These are phyloP conservation scores for Gonium pectorale DNA, from an alignment of 139 green algal species.

Conservation along the genomic window DNA sequence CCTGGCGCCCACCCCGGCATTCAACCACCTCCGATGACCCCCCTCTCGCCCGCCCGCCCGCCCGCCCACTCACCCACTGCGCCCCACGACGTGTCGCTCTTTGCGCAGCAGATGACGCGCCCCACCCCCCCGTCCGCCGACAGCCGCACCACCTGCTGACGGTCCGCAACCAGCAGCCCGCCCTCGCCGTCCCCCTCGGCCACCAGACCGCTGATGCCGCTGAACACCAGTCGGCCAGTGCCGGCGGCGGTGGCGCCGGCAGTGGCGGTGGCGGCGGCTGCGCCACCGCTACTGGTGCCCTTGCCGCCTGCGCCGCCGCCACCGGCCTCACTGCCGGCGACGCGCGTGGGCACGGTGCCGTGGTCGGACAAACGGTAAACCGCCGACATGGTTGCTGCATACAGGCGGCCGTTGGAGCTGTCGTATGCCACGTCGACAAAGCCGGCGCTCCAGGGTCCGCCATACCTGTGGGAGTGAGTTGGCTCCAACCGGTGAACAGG, in stretches of 20 bases:
- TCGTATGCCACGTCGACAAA: conserved; percentile 39
- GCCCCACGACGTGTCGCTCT: conserved; percentile 24
- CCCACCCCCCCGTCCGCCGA: conserved; percentile 3
- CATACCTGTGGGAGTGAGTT: too few species aligned
- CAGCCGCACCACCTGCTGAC: conserved; percentile 20
- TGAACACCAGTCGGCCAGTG: background rate
- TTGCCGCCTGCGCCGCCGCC: background rate
- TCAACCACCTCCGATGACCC: background rate
- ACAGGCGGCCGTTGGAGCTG: background rate
- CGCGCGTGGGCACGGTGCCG: background rate
- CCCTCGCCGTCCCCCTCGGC: background rate
- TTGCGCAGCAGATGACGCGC: conserved; percentile 1
- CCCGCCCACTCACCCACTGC: background rate
- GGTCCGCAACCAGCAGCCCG: conserved; percentile 11
- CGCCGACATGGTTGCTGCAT: conserved; percentile 17
- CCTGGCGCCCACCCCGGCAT: too few species aligned
- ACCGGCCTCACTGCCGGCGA: background rate
- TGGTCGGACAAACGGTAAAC: conserved; percentile 13
- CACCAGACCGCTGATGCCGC: conserved; percentile 13
- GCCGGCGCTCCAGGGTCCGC: conserved; percentile 12
- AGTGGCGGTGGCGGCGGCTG: background rate
- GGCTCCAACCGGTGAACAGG: too few species aligned
- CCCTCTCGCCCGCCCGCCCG: background rate
- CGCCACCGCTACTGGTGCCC: background rate
- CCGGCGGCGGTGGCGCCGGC: background rate